These are phyloP conservation scores for Amanita subjunquillea DNA, from an alignment of 768 basidiomycete species.

Conservation along the genomic window DNA sequence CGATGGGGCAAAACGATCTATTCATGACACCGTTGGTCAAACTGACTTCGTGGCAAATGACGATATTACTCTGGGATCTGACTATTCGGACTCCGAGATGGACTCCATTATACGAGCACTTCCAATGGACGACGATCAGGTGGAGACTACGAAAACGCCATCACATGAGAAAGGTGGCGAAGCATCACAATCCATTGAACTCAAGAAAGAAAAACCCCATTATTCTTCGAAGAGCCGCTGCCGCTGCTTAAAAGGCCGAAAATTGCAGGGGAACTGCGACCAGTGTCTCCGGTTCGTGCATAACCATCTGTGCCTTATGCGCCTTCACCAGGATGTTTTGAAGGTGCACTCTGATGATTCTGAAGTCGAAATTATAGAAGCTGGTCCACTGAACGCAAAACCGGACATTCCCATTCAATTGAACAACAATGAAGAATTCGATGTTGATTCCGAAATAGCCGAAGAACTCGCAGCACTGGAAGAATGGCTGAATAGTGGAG, in stretches of 20 bases:
- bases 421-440: background rate
- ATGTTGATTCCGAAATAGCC: conserved; percentile 14
- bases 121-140: conserved; percentile 9
- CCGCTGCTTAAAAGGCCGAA: background rate
- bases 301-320: background rate
- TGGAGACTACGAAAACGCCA: background rate
- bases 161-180: background rate
- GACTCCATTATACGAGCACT: conserved; percentile 14
- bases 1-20: background rate
- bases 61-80: conserved; percentile 13
- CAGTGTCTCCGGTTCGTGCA: background rate
- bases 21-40: background rate
- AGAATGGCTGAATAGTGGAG: conserved; percentile 57
- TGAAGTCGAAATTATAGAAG: background rate
- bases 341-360: background rate
- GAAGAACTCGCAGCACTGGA: conserved; percentile 60
- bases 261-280: background rate
- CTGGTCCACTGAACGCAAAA: background rate
- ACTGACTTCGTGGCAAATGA: background rate
- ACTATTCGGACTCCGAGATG: conserved; percentile 27
- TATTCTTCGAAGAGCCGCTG: conserved; percentile 1
- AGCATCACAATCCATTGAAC: background rate
- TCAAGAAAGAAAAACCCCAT: conserved; percentile 2
- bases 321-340: background rate
- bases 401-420: background rate